phyloP scores from a whole-genome alignment of 2,329 filamentous ascomycete species.

The Podosphaera xanthii region DNA sequence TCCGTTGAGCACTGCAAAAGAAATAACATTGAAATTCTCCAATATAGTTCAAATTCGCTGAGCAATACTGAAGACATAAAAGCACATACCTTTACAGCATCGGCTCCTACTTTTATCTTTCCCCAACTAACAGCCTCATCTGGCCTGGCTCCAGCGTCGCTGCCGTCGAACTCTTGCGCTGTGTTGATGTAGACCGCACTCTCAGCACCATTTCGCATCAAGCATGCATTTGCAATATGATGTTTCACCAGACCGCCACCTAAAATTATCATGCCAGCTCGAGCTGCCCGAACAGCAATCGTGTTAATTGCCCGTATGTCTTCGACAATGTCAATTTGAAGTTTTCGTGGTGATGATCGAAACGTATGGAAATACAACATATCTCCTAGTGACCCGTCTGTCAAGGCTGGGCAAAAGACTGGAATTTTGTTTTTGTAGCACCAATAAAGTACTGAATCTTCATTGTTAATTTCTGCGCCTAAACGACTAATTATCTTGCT shows the following conservation, averaged over 20 bases:
- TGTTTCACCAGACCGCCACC: slow-evolving; percentile 94
- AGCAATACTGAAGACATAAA: not conserved
- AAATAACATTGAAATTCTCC: too few species aligned
- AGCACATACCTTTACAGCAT: slow-evolving; percentile 58
- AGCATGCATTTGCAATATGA: slow-evolving; percentile 88
- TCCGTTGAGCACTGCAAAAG: not conserved
- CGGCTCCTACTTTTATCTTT: slow-evolving; percentile 78
- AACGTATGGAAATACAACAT: slow-evolving; percentile 99
- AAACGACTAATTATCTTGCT: slow-evolving; percentile 77
- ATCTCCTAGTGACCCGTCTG: slow-evolving; percentile 83
- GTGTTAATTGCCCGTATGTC: slow-evolving; percentile 89
- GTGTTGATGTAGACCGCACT: slow-evolving; percentile 97
- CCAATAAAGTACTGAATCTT: slow-evolving; percentile 81
- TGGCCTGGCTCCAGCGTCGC: slow-evolving; percentile 79
- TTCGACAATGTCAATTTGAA: slow-evolving; percentile 77
- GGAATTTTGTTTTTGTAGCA: slow-evolving; percentile 92
- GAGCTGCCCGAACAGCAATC: slow-evolving; percentile 64
- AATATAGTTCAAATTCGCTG: not conserved
- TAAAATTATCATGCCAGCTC: slow-evolving; percentile 84
- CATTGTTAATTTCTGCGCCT: slow-evolving; percentile 83
- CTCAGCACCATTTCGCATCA: slow-evolving; percentile 96
- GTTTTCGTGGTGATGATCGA: slow-evolving; percentile 58
- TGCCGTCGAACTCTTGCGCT: slow-evolving; percentile 90
- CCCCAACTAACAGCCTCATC: slow-evolving; percentile 98
- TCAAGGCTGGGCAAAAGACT: slow-evolving; percentile 88